Percentiles rank a stretch among this genome's conserved stretches.
Evolutionary conservation across 1,139 yeast genomes (phyloP).

Genomic region (Candida neerlandica): DNA sequence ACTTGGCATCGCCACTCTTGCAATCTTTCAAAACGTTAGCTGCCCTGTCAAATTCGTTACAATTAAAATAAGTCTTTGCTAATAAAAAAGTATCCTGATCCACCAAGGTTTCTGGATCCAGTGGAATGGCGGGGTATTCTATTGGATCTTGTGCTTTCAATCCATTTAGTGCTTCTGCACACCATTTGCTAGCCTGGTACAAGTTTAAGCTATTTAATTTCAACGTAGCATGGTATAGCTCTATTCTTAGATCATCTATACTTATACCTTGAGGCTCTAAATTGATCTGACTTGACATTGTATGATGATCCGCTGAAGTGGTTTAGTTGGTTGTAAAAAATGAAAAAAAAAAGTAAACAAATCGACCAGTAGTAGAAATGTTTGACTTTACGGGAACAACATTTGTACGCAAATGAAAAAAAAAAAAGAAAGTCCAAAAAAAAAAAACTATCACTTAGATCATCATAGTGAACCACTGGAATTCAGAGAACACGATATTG

Average conservation of each 20-base stretch:
- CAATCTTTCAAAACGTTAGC: conserved; percentile 58
- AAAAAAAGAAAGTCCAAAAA: background rate
- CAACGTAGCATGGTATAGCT: conserved; percentile 29
- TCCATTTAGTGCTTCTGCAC: conserved; percentile 72
- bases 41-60: conserved; percentile 86
- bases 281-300: conserved; percentile 1
- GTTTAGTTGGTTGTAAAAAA: conserved; percentile 1
- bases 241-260: conserved; percentile 21
- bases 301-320: background rate
- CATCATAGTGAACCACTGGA: background rate
- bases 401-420: background rate
- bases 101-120: conserved; percentile 31
- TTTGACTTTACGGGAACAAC: too few species aligned
- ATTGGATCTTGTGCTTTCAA: conserved; percentile 17
- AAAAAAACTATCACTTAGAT: background rate
- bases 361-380: too few species aligned
- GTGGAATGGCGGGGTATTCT: conserved; percentile 6
- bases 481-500: background rate
- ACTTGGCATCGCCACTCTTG: conserved; percentile 56
- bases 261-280: conserved; percentile 9
- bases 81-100: conserved; percentile 46
- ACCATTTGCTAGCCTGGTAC: conserved; percentile 78
- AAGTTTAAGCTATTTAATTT: conserved; percentile 49
- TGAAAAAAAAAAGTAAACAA: conserved; percentile 1
- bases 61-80: conserved; percentile 76